Base-by-base conservation (phyloP, 768 basidiomycete species). In the Tulasnella sp. region DNA sequence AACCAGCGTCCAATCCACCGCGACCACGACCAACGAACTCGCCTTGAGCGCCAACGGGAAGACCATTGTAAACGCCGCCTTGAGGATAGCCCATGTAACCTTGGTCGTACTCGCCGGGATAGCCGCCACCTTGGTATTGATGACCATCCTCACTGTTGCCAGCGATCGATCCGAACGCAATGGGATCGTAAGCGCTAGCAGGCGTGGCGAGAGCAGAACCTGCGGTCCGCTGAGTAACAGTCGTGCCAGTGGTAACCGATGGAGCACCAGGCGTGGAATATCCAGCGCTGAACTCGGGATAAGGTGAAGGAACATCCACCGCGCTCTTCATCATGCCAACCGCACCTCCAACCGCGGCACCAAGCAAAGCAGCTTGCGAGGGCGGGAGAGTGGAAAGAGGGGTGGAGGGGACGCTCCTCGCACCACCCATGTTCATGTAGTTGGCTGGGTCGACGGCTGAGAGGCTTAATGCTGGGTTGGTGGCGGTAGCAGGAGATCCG, bases 361-460 rank as follows among this genome's bases (percentile, higher is more conserved):
- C 11, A 7, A 42, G 69, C 22, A 70, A 9, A 29, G 40, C 69
- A 38, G 69, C 36, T 31, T 72, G 40, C 22, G 58, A 36, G 12
- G 39, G 39, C 29, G 72, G 49, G 72, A 73, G 40, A 38, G 52
- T 67, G n/a, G 74, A 34, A 37, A 75, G 49, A 19, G 74, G 74
- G 22, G 74, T 75, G 25, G 74, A 11, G 38, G 74, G 74, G 12
- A 75, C 74, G 45, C 52, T 67, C 39, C 74, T 58, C 19, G 74
- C 74, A 75, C 67, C 74, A 74, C 49, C 49, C 71, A 72, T 7
- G 36, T 31, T 49, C 71, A 72, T 49, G 38, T 68, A 68, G 17
- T 34, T 39, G 6, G 31, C 38, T 17, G 31, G 31, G 7, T 39
- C 67, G 34, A 49, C 45, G 71, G 71, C 45, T 5, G 38, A 37